Percentiles rank a stretch among this genome's conserved stretches.
phyloP scores from a whole-genome alignment of 345 rosid genomes.

The Excoecaria cochinchinensis region DNA sequence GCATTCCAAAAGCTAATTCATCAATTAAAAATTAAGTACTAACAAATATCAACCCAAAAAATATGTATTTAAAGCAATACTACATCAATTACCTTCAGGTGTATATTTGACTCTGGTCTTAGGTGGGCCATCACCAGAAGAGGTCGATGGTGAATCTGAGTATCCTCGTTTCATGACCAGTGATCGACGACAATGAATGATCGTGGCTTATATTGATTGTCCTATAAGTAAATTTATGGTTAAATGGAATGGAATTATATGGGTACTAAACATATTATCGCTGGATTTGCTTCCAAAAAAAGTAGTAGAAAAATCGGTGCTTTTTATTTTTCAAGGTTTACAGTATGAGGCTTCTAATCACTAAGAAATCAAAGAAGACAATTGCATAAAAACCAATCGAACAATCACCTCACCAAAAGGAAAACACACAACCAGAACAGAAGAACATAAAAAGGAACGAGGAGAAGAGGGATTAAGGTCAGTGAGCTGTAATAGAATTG shows the following conservation, averaged over 20 bases:
- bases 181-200: neutral
- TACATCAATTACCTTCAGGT: constrained; percentile 54
- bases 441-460: too few species aligned
- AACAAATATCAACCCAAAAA: neutral
- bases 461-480: too few species aligned
- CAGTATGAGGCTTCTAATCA: neutral
- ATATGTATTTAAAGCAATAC: neutral
- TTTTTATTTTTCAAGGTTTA: neutral
- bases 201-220: neutral
- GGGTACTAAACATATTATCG: neutral
- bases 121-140: constrained; percentile 52
- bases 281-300: neutral
- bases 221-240: neutral
- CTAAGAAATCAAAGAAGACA: neutral
- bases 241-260: neutral
- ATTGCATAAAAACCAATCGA: too few species aligned
- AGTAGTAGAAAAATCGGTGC: neutral
- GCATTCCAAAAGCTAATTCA: constrained; percentile 5
- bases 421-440: too few species aligned
- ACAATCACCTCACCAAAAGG: too few species aligned
- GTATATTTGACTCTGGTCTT: constrained; percentile 59
- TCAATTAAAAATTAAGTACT: neutral
- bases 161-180: constrained; percentile 70
- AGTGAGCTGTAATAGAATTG: too few species aligned
- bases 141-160: constrained; percentile 61